Evolutionary conservation across 192 early-diverging fungal species (phyloP), one percentile per base, ranked within the genome.

Genomic region (Entomortierella lignicola): DNA sequence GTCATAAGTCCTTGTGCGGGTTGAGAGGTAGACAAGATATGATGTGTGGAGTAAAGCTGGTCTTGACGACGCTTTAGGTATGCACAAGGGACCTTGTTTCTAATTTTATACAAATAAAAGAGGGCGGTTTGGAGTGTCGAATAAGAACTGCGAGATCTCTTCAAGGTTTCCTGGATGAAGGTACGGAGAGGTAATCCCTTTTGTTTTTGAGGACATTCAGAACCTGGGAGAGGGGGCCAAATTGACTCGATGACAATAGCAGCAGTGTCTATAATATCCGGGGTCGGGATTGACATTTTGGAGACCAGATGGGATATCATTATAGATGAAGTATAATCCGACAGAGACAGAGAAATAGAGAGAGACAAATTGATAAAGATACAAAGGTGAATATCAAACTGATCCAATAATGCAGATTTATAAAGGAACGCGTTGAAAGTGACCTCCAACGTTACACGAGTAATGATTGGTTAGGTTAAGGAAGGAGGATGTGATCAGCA

Each of bases 101-200:
- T 67, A 31, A 83, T 83, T 57, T 86, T 82, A 66, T 94, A 83
- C 11, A 93, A 70, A 71, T 93, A 93, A 29, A 92, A 88, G 7
- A 94, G 81, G 4, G 93, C 91, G 53, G 92, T 91, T 71, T 94
- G 92, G 53, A 94, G 83, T 4, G 92, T 94, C 18, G 91, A 91
- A 74, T 92, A 94, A 10, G 92, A 92, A 17, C 90, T 91, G 32
- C 89, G 81, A 21, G 92, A 94, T 60, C 93, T 87, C 58, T 89
- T 89, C 7, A 94, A 73, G 8, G 93, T 88, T 75, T 93, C 90
- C 67, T 91, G 88, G 61, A 94, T 89, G 62, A 94, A 92, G 37
- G 84, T 73, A 17, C 87, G 83, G 25, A 92, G 80, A 29, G 92
- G 89, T 23, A 86, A 69, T 21, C 83, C 84, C 43, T 83, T 77